phyloP scores from a whole-genome alignment of 345 rosid genomes.

The Sapria himalayana region DNA sequence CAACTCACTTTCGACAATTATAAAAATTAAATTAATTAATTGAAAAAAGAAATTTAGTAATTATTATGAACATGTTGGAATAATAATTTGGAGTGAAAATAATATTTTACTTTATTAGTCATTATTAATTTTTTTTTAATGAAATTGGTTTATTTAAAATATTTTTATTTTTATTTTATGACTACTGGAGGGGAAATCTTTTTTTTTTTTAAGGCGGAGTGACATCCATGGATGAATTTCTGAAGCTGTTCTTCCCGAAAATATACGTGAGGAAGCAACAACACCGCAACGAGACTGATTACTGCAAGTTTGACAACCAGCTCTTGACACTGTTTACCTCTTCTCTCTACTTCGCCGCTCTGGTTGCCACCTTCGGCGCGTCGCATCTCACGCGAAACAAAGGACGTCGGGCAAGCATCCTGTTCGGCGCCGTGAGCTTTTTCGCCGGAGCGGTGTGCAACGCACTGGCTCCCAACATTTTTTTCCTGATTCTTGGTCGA shows the following conservation, averaged over 20 bases:
- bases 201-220: constrained; percentile 63
- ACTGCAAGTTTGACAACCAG: constrained; percentile 80
- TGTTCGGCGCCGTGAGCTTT: constrained; percentile 60
- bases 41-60: too few species aligned
- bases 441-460: constrained; percentile 55
- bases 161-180: too few species aligned
- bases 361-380: constrained; percentile 58
- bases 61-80: too few species aligned
- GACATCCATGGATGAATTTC: constrained; percentile 93
- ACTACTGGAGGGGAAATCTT: too few species aligned
- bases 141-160: too few species aligned
- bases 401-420: constrained; percentile 55
- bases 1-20: too few species aligned
- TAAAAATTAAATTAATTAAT: too few species aligned
- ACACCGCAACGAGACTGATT: constrained; percentile 59
- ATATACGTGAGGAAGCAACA: constrained; percentile 50
- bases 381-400: constrained; percentile 39
- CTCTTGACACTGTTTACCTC: constrained; percentile 70
- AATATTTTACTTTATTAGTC: too few species aligned
- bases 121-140: too few species aligned
- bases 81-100: too few species aligned
- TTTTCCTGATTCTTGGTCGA: constrained; percentile 50
- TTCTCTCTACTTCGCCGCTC: constrained; percentile 67
- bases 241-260: constrained; percentile 49
- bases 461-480: constrained; percentile 41